These are phyloP conservation scores for Tolypocladium inflatum DNA, from an alignment of 2,329 filamentous ascomycete genomes.

Conservation along the genomic window DNA sequence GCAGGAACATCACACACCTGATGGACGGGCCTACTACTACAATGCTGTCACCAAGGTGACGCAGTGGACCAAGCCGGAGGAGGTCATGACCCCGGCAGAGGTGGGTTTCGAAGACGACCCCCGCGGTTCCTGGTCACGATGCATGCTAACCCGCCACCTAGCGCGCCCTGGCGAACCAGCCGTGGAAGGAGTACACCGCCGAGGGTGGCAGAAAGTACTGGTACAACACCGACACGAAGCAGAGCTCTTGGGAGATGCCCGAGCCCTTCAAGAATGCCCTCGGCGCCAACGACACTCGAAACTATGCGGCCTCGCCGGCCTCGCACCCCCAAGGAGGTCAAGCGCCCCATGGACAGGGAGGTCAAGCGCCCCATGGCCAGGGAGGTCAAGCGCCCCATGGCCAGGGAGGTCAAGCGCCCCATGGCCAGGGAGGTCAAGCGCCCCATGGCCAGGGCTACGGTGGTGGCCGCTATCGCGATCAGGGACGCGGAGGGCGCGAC, in stretches of 20 bases:
- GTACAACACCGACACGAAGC: constrained; percentile 85
- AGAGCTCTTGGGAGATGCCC: constrained; percentile 93
- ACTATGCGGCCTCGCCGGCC: not conserved
- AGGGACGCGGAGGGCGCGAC: constrained; percentile 24
- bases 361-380: constrained; percentile 26
- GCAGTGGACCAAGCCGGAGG: constrained; percentile 89
- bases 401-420: constrained; percentile 20
- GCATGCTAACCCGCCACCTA: constrained; percentile 19
- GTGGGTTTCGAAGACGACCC: constrained; percentile 32
- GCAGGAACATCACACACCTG: constrained; percentile 72
- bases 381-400: constrained; percentile 23
- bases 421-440: constrained; percentile 19
- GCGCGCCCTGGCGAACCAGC: constrained; percentile 72
- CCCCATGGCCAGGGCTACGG: constrained; percentile 27
- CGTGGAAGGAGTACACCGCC: constrained; percentile 88
- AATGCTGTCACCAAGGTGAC: constrained; percentile 79
- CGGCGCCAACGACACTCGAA: constrained; percentile 37
- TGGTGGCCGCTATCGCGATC: constrained; percentile 27
- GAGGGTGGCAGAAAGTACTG: constrained; percentile 88
- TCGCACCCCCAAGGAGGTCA: not conserved
- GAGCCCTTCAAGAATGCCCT: constrained; percentile 69
- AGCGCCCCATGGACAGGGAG: constrained; percentile 26
- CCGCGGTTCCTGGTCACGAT: not conserved
- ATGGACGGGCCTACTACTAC: constrained; percentile 87
- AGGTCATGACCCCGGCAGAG: constrained; percentile 76